Evolutionary conservation across 805 yeast species (phyloP).

Genomic region (Kuraishia piskuri): DNA sequence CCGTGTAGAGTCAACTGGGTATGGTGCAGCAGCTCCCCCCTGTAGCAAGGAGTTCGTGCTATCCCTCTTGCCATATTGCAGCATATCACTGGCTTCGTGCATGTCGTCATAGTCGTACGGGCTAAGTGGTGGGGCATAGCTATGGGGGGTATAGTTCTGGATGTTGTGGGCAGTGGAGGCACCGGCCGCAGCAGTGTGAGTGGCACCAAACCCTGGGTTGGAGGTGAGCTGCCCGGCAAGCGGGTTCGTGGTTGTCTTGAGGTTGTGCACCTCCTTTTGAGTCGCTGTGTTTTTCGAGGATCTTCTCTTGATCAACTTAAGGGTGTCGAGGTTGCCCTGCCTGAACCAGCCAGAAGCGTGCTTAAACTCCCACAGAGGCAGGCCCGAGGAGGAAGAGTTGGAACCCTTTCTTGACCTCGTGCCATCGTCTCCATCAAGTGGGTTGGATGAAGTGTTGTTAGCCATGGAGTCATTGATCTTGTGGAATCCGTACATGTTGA

Average conservation of each 20-base stretch:
- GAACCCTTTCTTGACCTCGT: conserved; percentile 15
- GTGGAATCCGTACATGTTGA: conserved; percentile 80
- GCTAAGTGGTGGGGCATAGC: conserved; percentile 11
- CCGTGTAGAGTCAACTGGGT: not conserved
- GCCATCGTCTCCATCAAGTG: not conserved
- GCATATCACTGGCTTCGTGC: not conserved
- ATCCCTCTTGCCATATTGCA: not conserved
- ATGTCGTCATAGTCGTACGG: conserved; percentile 11
- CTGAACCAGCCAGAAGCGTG: conserved; percentile 74
- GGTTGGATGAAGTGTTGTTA: not conserved
- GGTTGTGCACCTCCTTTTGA: conserved; percentile 20
- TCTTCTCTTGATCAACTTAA: conserved; percentile 73
- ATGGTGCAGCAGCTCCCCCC: not conserved
- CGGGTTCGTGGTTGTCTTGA: conserved; percentile 10
- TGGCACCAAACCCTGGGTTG: not conserved
- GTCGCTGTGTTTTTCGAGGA: conserved; percentile 28
- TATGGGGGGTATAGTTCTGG: conserved; percentile 16
- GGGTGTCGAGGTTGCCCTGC: conserved; percentile 70
- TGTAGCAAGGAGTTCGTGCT: not conserved
- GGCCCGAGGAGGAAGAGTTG: conserved; percentile 8
- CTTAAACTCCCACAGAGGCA: conserved; percentile 71
- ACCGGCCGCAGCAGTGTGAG: not conserved
- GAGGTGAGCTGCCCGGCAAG: not conserved
- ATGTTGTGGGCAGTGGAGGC: not conserved
- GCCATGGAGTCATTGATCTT: conserved; percentile 45